Base-by-base conservation (phyloP, 2,329 filamentous ascomycete genomes). In the Fusarium continuum region DNA sequence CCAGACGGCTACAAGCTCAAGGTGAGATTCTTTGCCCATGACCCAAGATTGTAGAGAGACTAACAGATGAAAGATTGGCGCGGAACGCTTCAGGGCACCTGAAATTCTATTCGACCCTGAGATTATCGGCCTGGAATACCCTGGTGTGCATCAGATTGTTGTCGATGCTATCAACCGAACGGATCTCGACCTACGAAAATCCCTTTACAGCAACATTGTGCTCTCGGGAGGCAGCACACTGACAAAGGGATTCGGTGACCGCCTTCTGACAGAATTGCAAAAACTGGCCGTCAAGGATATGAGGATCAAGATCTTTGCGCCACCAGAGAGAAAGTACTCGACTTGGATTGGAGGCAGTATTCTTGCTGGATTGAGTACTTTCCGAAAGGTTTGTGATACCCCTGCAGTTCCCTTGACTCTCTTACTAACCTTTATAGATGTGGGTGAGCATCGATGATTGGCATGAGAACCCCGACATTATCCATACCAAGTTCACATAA, bases 391-490 rank as follows among this genome's bases (percentile, higher is more conserved):
- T 78, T 76, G 84, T 75, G 10, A 16, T 26, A 13, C 22, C 10
- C 8, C 5, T 13, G 5, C 19, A 7, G 9, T 23, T 6, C 4
- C 25, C 8, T 19, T 20, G 3, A 8, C 39, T 22, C 28, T 5
- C 19, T 14, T 41, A 40, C 70, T 73, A 48, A 72, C 52, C 35
- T 39, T 13, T 31, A 50, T 75, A 97, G 94, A 99, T 99, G 95
- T 98, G 95, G 93, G 95, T 99, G 73, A 97, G 93, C 79, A 94
- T 97, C 75, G 95, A 98, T 75, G 95, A 99, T 82, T 99, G 95
- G 95, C 95, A 99, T 77, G 95, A 99, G 84, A 97, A 99, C 75
- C 95, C 95, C 16, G 94, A 99, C 74, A 95, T 99, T 72, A 98
- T 99, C 75, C 94, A 98, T 79, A 95, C 92, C 74, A 98, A 97